Percentiles rank a stretch among this genome's conserved stretches.
Conservation (phyloP, 228 moss, liverwort and hornwort genomes). For the Sphagnum magellanicum region DNA sequence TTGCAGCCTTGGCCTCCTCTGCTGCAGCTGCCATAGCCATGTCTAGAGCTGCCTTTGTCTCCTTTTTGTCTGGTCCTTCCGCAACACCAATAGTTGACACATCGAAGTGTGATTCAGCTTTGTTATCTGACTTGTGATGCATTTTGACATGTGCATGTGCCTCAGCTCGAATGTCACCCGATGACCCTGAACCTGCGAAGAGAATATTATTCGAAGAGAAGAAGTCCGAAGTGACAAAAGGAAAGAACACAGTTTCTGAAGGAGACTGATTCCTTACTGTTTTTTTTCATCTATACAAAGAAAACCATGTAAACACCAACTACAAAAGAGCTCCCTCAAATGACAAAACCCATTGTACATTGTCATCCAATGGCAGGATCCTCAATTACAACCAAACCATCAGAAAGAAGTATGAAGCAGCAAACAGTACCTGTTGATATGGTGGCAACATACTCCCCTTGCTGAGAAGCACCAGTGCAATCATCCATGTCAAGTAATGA, state of each 20-base stretch:
- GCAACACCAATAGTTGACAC: conserved; percentile 45
- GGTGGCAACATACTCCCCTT: conserved; percentile 25
- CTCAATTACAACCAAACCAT: background rate
- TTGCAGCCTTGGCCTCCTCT: conserved; percentile 32
- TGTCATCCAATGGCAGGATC: background rate
- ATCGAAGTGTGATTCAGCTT: conserved; percentile 8
- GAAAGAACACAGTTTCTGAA: too few species aligned
- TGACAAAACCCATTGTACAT: background rate
- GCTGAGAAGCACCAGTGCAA: conserved; percentile 13
- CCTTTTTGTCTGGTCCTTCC: conserved; percentile 30
- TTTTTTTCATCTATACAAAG: too few species aligned
- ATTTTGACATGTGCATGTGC: conserved; percentile 42
- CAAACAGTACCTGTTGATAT: conserved; percentile 21
- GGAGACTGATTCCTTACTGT: too few species aligned
- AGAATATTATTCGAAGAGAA: too few species aligned
- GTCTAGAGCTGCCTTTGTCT: conserved; percentile 29
- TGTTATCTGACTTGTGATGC: background rate
- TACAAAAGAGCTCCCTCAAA: background rate
- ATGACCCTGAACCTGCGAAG: background rate
- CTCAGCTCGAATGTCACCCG: conserved; percentile 24
- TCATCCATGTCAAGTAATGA: conserved; percentile 15
- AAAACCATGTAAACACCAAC: background rate
- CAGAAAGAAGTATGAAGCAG: background rate
- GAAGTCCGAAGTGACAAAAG: too few species aligned
- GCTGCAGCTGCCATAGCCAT: conserved; percentile 33